Evolutionary conservation across 1,284 basidiomycete genomes (phyloP).

Genomic region (Puccinia coronata): DNA sequence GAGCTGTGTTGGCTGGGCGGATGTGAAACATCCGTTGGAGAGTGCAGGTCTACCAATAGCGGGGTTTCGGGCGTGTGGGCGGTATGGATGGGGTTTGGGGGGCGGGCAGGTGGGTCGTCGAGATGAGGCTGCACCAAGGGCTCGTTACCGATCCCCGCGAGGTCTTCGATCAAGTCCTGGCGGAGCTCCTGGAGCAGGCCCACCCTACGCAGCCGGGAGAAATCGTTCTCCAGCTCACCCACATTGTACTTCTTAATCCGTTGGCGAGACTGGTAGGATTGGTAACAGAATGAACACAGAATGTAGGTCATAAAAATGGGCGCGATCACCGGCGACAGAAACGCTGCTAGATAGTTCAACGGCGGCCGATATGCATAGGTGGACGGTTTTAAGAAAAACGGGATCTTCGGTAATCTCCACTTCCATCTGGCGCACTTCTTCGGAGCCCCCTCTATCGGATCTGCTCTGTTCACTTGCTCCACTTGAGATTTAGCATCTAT

Average conservation of each 20-base stretch:
- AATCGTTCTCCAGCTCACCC: conserved; percentile 20
- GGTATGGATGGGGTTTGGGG: background rate
- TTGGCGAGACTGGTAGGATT: conserved; percentile 32
- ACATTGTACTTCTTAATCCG: conserved; percentile 43
- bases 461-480: background rate
- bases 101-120: background rate
- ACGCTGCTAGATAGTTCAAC: conserved; percentile 32
- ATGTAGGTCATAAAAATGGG: conserved; percentile 35
- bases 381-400: conserved; percentile 39
- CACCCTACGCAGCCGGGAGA: conserved; percentile 9
- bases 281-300: conserved; percentile 28
- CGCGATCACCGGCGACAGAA: conserved; percentile 22
- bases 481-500: background rate
- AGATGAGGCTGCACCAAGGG: background rate
- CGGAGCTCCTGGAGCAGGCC: conserved; percentile 32
- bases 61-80: background rate
- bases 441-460: background rate
- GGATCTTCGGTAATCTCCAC: conserved; percentile 15
- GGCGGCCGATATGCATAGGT: conserved; percentile 34
- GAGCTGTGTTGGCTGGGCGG: background rate
- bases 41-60: too few relatives aligned
- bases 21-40: background rate
- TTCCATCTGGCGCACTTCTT: conserved; percentile 3
- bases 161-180: conserved; percentile 35
- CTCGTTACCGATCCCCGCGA: conserved; percentile 27